A percentile compares a stretch with the other conserved stretches of the same genome.
phyloP scores from a whole-genome alignment of 169 alveolate species.

The Hepatocystis sp. region DNA sequence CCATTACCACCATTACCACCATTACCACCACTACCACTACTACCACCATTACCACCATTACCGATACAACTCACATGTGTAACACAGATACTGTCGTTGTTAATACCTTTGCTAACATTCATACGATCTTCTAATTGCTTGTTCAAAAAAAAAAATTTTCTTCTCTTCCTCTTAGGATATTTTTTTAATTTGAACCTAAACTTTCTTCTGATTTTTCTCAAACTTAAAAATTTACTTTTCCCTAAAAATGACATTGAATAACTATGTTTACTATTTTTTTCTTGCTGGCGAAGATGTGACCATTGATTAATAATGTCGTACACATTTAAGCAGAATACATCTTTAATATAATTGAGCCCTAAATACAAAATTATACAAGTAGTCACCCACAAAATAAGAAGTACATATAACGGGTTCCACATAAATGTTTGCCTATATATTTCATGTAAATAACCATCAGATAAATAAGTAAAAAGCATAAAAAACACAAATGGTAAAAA shows the following conservation, averaged over 20 bases:
- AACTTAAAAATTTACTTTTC: conserved; percentile 22
- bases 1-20: no score
- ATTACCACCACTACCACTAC: no score
- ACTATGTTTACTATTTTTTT: conserved; percentile 49
- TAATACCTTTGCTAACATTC: neutral
- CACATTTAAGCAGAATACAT: conserved; percentile 77
- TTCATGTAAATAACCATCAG: conserved; percentile 76
- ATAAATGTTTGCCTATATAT: conserved; percentile 78
- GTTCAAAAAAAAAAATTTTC: neutral
- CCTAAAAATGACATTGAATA: conserved; percentile 12
- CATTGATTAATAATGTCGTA: conserved; percentile 79
- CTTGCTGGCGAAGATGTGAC: conserved; percentile 75
- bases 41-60: no score
- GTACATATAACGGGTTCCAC: conserved; percentile 79
- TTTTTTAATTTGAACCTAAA: conserved; percentile 16
- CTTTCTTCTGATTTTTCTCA: conserved; percentile 46
- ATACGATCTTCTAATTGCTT: neutral
- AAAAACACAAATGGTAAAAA: conserved; percentile 77
- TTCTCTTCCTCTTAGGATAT: neutral
- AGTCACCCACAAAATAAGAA: conserved; percentile 80
- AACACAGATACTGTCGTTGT: no score
- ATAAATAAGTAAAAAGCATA: conserved; percentile 66
- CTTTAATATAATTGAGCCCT: conserved; percentile 72
- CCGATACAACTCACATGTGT: no score
- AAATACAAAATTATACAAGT: conserved; percentile 77